Percentiles rank a stretch among this genome's conserved stretches.
Evolutionary conservation across 768 basidiomycete species (phyloP).

Genomic region (Fomitopsis serialis): DNA sequence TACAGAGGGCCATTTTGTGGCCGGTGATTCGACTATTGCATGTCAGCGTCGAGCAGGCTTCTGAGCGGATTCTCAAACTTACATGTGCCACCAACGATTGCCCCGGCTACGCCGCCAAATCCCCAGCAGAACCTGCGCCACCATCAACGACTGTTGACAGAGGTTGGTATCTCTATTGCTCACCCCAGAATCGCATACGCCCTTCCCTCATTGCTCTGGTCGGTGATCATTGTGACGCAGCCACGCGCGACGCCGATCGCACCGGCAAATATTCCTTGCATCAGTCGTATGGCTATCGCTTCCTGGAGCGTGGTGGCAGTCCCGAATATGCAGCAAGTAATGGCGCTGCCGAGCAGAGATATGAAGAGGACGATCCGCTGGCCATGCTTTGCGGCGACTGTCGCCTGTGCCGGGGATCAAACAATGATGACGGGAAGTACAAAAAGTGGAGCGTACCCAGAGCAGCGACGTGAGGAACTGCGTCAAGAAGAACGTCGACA

Average conservation of each 20-base stretch:
- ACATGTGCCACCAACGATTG: constrained; percentile 83
- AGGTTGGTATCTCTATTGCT: constrained; percentile 6
- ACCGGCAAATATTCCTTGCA: constrained; percentile 90
- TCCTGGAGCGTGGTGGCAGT: constrained; percentile 71
- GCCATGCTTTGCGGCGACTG: constrained; percentile 91
- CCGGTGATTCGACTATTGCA: constrained; percentile 70
- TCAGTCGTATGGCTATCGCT: constrained; percentile 79
- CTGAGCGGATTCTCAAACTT: constrained; percentile 25
- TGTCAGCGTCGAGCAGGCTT: constrained; percentile 13
- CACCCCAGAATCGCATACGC: constrained; percentile 93
- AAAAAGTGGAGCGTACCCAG: constrained; percentile 53
- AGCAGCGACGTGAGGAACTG: constrained; percentile 93
- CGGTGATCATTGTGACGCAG: constrained; percentile 81
- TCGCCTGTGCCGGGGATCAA: constrained; percentile 46
- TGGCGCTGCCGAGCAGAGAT: constrained; percentile 79
- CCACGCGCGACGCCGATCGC: constrained; percentile 94
- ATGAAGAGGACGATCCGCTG: constrained; percentile 78
- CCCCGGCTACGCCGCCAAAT: constrained; percentile 89
- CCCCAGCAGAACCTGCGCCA: constrained; percentile 84
- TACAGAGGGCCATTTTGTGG: constrained; percentile 75
- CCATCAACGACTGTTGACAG: not conserved
- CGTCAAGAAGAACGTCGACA: constrained; percentile 85
- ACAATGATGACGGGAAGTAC: not conserved
- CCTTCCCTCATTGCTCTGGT: constrained; percentile 86
- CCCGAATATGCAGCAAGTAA: constrained; percentile 75